phyloP scores from a whole-genome alignment of 495 filamentous ascomycete genomes.

The Paragyromitra xinjiangensis region DNA sequence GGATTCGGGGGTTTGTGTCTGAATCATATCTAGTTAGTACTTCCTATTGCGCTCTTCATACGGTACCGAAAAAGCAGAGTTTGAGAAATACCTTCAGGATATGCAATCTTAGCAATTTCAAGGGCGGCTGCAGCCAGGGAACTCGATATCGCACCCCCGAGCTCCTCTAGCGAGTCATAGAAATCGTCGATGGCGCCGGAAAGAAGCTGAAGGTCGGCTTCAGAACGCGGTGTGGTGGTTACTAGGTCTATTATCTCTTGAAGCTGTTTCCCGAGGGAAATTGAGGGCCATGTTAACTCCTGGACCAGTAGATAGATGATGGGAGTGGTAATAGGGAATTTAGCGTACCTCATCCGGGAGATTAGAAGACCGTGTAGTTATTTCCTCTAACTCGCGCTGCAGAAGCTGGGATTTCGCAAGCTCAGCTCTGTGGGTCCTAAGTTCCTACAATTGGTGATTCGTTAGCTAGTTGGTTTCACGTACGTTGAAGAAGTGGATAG shows the following conservation, averaged over 20 bases:
- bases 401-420: conserved; percentile 54
- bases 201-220: conserved; percentile 32
- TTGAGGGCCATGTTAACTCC: conserved; percentile 6
- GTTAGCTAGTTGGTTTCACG: not conserved
- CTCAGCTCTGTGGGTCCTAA: conserved; percentile 56
- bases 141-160: conserved; percentile 47
- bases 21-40: not conserved
- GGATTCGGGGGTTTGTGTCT: conserved; percentile 40
- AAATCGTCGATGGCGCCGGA: conserved; percentile 52
- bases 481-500: not conserved
- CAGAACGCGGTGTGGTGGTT: conserved; percentile 23
- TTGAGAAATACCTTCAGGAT: conserved; percentile 33
- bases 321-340: not conserved
- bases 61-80: not conserved
- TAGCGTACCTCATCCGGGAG: conserved; percentile 51
- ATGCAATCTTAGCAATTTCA: conserved; percentile 49
- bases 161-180: conserved; percentile 41
- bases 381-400: conserved; percentile 40
- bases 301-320: not conserved
- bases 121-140: conserved; percentile 39
- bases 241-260: conserved; percentile 55
- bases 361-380: conserved; percentile 33
- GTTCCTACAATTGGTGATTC: conserved; percentile 33
- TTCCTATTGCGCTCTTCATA: not conserved
- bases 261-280: conserved; percentile 29